Evolutionary conservation across 495 filamentous ascomycete genomes (phyloP).

Genomic region (Penicillium soppii): DNA sequence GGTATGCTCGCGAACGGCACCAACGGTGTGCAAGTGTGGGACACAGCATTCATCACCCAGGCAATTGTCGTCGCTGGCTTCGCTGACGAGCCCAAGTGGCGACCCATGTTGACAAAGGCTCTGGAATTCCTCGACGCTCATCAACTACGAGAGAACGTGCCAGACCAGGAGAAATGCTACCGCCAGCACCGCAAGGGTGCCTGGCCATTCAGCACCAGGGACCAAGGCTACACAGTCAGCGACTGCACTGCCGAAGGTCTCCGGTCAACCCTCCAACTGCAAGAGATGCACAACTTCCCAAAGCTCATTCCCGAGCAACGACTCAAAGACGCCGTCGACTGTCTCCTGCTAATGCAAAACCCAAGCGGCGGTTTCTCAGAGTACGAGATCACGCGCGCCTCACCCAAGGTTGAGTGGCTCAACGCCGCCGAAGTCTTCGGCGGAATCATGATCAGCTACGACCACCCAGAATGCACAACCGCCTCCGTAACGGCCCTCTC

Average conservation of each 20-base stretch:
- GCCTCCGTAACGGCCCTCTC: slow-evolving; percentile 88
- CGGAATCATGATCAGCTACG: slow-evolving; percentile 96
- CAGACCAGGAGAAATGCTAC: slow-evolving; percentile 78
- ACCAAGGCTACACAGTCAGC: slow-evolving; percentile 91
- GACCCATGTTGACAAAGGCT: slow-evolving; percentile 79
- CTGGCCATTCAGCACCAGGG: slow-evolving; percentile 91
- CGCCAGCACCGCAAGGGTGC: slow-evolving; percentile 90
- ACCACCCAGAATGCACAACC: slow-evolving; percentile 96
- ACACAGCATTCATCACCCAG: slow-evolving; percentile 87
- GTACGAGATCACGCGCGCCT: slow-evolving; percentile 81
- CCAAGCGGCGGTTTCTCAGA: slow-evolving; percentile 82
- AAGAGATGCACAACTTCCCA: slow-evolving; percentile 75
- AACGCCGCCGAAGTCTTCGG: slow-evolving; percentile 98
- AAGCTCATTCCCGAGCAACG: slow-evolving; percentile 69
- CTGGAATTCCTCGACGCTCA: slow-evolving; percentile 87
- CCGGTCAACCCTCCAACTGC: slow-evolving; percentile 82
- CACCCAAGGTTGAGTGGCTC: slow-evolving; percentile 73
- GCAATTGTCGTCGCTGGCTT: slow-evolving; percentile 76
- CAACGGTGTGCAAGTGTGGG: slow-evolving; percentile 96
- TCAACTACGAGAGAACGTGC: slow-evolving; percentile 83
- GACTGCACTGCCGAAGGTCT: slow-evolving; percentile 92
- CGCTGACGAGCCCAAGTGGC: slow-evolving; percentile 72
- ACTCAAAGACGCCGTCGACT: slow-evolving; percentile 84
- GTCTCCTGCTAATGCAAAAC: slow-evolving; percentile 90
- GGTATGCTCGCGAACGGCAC: slow-evolving; percentile 95